Base-by-base conservation (phyloP, 768 basidiomycete genomes). In the Mycena indigotica region DNA sequence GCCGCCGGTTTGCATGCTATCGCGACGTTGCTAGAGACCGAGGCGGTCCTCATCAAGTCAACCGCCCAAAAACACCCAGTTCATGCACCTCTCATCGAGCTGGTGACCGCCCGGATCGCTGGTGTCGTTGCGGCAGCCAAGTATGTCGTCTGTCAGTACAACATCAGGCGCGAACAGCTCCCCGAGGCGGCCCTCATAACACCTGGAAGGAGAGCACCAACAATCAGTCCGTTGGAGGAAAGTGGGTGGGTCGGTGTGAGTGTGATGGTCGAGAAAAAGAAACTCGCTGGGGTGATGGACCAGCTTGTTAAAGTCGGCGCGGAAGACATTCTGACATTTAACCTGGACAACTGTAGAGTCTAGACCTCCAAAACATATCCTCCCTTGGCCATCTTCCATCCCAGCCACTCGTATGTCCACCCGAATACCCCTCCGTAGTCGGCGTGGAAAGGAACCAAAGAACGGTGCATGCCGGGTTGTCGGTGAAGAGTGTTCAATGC, bases 1-100 rank as follows among this genome's bases (percentile, higher is more conserved):
- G 97, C 96, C 24, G 95, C 95, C 0, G 97, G 96, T 32, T 80
- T 98, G 54, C 91, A 91, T 70, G 86, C 96, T 38, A 98, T 99
- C 66, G 89, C 87, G 15, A 98, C 94, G 10, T 70, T 99, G 12
- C 83, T 99, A 53, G 72, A 87, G 38, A 85, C 89, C 0, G 90
- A 99, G 74, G 95, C 96, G 12, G 92, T 98, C 52, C 85, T 99
- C 30, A 97, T 99, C 80, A 90, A 86, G 60, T 93, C 91, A 1
- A 80, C 76, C 51, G 73, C 75, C 17, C 78, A 80, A 0, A 91
- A 89, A 62, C 81, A 87, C 59, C 80, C 86, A 2, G 74, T 85
- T 12, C 79, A 88, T 56, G 75, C 76, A 3, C 78, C 85, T 1
- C 77, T 97, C 55, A 89, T 96, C 71, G 77, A 87, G 6, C 76